Evolutionary conservation across 768 basidiomycete genomes (phyloP).

Genomic region (Termitomyces sp.): DNA sequence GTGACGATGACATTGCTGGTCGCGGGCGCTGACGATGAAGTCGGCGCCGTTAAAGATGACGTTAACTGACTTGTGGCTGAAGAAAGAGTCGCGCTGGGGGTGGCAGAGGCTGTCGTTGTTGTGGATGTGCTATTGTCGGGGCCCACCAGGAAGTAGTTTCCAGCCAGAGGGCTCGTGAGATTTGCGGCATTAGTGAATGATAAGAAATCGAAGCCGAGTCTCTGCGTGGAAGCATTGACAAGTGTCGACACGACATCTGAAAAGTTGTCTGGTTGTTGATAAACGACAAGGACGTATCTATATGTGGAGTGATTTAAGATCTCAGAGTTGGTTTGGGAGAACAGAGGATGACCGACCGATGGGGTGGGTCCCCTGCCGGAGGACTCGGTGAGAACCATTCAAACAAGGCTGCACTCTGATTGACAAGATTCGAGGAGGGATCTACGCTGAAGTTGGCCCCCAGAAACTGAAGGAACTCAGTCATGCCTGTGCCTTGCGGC

Average conservation of each 20-base stretch:
- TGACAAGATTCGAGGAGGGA: constrained; percentile 25
- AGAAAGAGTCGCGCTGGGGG: neutral
- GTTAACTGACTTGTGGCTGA: neutral
- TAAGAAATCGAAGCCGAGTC: constrained; percentile 36
- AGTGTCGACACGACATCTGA: constrained; percentile 24
- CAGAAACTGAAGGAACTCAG: constrained; percentile 39
- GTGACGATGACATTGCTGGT: neutral
- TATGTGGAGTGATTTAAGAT: neutral
- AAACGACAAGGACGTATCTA: constrained; percentile 35
- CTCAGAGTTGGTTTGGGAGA: constrained; percentile 8
- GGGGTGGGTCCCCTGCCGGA: constrained; percentile 37
- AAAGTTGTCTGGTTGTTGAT: constrained; percentile 28
- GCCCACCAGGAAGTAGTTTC: constrained; percentile 41
- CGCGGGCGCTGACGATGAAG: neutral
- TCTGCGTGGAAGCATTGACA: constrained; percentile 30
- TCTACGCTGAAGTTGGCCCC: constrained; percentile 33
- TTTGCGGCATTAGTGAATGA: constrained; percentile 29
- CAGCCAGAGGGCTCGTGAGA: constrained; percentile 35
- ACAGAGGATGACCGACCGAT: constrained; percentile 29
- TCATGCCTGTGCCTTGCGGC: constrained; percentile 30
- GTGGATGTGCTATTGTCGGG: constrained; percentile 19
- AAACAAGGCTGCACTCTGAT: constrained; percentile 34
- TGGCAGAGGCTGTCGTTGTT: neutral
- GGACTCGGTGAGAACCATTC: constrained; percentile 38
- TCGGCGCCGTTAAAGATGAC: neutral